Conservation (phyloP, 257 asterid species). For the Salvia miltiorrhiza region DNA sequence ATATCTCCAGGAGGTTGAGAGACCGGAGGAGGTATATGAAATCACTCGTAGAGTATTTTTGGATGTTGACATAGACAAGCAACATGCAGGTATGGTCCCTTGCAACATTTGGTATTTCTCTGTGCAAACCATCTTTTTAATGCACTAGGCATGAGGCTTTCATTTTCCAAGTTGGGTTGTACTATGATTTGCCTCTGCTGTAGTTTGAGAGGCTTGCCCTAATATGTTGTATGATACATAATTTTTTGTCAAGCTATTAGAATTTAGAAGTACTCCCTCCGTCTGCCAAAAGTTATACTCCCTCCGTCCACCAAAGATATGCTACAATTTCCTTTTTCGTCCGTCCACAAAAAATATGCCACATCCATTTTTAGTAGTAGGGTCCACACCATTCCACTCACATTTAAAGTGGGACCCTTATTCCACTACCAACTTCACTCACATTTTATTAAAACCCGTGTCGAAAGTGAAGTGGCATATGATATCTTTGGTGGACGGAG, state of each 20-base stretch:
- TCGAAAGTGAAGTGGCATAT: too few relatives aligned
- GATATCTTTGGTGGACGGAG: too few relatives aligned
- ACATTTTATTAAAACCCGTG: too few relatives aligned
- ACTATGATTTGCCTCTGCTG: background rate
- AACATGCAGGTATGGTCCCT: constrained; percentile 54
- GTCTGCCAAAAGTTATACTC: too few relatives aligned
- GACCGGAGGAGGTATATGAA: constrained; percentile 54
- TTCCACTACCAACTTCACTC: too few relatives aligned
- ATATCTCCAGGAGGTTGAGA: constrained; percentile 45
- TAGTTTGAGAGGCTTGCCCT: background rate
- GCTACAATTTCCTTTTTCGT: too few relatives aligned
- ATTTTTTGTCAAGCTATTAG: background rate
- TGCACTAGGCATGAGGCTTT: background rate
- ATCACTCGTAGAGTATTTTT: constrained; percentile 74
- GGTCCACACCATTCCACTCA: too few relatives aligned
- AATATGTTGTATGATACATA: background rate
- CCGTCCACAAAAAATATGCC: too few relatives aligned
- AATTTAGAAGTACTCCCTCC: background rate
- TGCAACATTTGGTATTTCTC: background rate
- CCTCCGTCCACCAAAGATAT: too few relatives aligned
- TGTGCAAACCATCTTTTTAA: background rate
- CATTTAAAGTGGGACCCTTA: too few relatives aligned
- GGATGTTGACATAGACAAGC: constrained; percentile 88
- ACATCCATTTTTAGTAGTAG: too few relatives aligned
- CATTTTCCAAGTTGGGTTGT: background rate